A percentile compares a stretch with the other conserved stretches of the same genome.
Conservation (phyloP, 2,329 filamentous ascomycete species). For the Beauveria caledonica region DNA sequence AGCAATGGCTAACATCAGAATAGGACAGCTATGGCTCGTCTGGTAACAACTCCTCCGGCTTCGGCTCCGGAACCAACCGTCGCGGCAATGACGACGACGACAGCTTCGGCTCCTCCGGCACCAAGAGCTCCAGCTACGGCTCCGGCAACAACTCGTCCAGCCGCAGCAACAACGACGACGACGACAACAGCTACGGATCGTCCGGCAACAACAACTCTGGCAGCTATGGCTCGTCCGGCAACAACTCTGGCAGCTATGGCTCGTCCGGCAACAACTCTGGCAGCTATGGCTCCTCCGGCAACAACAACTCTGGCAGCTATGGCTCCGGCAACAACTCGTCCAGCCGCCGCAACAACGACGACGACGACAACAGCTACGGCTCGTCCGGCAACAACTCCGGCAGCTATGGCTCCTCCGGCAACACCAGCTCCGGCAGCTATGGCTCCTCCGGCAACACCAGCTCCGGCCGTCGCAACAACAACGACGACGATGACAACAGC, state of each 20-base stretch:
- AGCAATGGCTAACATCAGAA: not conserved
- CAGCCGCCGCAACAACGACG: too few species aligned
- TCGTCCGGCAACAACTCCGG: constrained; percentile 13
- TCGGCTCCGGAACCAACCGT: constrained; percentile 3
- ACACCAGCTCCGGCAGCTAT: too few species aligned
- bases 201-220: constrained; percentile 13
- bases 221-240: constrained; percentile 13
- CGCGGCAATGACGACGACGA: constrained; percentile 12
- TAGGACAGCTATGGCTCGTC: constrained; percentile 15
- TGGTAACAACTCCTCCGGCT: constrained; percentile 1
- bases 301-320: constrained; percentile 10
- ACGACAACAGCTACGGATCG: constrained; percentile 13
- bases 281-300: constrained; percentile 17
- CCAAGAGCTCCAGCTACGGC: constrained; percentile 10
- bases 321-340: constrained; percentile 13
- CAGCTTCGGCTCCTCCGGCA: not conserved
- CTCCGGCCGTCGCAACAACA: not conserved
- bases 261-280: constrained; percentile 11
- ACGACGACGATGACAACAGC: constrained; percentile 2
- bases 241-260: constrained; percentile 7
- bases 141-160: constrained; percentile 13
- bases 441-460: constrained; percentile 15
- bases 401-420: not conserved
- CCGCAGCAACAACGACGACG: constrained; percentile 10
- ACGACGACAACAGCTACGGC: constrained; percentile 15